Percentiles rank a stretch among this genome's conserved stretches.
Evolutionary conservation across 78 protist genomes (phyloP).

Genomic region (Dictyostelium brefeldianum): DNA sequence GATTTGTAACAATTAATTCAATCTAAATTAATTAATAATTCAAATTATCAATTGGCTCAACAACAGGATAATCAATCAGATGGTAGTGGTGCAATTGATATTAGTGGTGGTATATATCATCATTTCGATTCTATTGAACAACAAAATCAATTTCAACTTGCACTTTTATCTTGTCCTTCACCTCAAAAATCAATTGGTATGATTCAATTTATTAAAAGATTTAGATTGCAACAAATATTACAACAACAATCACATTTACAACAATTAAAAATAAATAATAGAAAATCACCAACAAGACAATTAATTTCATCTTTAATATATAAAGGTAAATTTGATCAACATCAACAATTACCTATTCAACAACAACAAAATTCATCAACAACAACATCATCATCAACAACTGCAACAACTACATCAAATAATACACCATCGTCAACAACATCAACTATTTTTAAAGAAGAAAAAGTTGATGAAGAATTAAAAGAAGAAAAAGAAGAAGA

Average conservation of each 20-base stretch:
- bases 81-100: background rate
- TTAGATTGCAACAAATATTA: background rate
- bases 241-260: conserved; percentile 13
- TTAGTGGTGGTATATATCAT: background rate
- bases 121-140: conserved; percentile 7
- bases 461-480: background rate
- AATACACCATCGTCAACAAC: background rate
- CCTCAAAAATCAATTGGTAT: background rate
- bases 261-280: background rate
- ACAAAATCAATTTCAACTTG: conserved; percentile 20
- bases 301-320: background rate
- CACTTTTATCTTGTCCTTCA: background rate
- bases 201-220: conserved; percentile 12
- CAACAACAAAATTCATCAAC: conserved; percentile 2
- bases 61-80: background rate
- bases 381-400: background rate
- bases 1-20: conserved; percentile 13
- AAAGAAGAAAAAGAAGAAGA: background rate
- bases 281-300: conserved; percentile 13
- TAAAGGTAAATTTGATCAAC: background rate
- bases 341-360: background rate
- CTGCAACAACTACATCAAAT: background rate
- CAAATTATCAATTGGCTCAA: background rate
- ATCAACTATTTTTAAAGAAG: background rate
- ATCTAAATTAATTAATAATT: conserved; percentile 8